Base-by-base conservation (phyloP, 305 asterid genomes). In the Fraxinus baroniana region DNA sequence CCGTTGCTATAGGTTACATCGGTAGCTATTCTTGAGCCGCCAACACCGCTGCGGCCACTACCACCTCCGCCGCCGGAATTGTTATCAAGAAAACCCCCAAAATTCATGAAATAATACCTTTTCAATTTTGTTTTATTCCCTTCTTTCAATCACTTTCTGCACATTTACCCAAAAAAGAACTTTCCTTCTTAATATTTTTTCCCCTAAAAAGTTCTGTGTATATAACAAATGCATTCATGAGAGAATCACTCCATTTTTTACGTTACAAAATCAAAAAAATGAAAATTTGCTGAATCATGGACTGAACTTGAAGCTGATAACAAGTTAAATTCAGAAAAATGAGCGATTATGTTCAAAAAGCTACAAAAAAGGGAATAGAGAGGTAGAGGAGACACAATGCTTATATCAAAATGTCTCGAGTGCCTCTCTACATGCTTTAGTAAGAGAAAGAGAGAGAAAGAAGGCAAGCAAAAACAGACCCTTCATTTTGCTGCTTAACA, bases 21-120 rank as follows among this genome's bases (percentile, higher is more conserved):
- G 75, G 90, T 87, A 74, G 79, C 89, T 77, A 88, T 85, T 86
- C 92, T 90, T 78, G 86, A 15, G 60, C 60, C 88, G 79, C 91
- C 90, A 26, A 89, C 90, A 39, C 91, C 89, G 33, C n/a, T 7
- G 36, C 18, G 18, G 71, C 10, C 71, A 55, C 24, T 6, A 68
- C 37, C 39, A 13, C 82, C 87, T 35, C 90, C 89, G 84, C 89
- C 82, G 44, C 88, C 86, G 87, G 87, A 87, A 87, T 82, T 87
- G 74, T 52, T 85, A 70, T 92, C 94, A 35, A 93, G 90, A 88
- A 91, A 95, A 74, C 89, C 97, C 86, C 95, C 97, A 91, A 95
- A 91, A 91, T 94, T 95, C 98, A 93, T 94, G 88, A 90, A 91
- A 87, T 73, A 33, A 73, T 52, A 66, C 60, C 79, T 46, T 72